Conservation (phyloP, 495 filamentous ascomycete species). For the Symbiotaphrina buchneri region DNA sequence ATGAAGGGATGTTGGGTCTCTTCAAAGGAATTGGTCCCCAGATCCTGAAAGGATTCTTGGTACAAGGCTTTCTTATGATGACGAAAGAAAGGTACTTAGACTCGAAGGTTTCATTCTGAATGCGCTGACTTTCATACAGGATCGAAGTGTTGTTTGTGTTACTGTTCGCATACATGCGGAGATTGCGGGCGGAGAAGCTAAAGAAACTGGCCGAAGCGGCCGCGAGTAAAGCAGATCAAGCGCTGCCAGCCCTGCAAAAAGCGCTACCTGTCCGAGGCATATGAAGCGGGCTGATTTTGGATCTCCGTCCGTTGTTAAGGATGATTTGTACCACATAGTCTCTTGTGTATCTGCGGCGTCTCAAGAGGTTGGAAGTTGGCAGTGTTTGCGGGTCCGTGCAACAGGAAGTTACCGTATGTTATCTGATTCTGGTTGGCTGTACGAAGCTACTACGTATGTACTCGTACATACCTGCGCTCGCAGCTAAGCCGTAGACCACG, state of each 20-base stretch:
- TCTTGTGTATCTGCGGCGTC: no score
- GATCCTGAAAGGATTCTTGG: slow-evolving; percentile 74
- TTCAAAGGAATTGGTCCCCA: slow-evolving; percentile 97
- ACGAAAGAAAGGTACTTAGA: slow-evolving; percentile 70
- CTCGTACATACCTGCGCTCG: no score
- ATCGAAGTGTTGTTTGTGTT: slow-evolving; percentile 81
- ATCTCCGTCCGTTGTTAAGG: no score
- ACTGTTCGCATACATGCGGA: slow-evolving; percentile 59
- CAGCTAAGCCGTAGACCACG: no score
- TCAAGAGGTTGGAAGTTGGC: no score
- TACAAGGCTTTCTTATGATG: slow-evolving; percentile 98
- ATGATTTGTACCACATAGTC: no score
- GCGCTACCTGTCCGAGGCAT: no score
- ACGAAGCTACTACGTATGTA: no score
- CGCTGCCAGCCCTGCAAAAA: slow-evolving; percentile 23
- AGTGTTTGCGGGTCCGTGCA: no score
- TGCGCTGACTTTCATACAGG: slow-evolving; percentile 22
- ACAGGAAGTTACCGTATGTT: no score
- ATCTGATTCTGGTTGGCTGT: no score
- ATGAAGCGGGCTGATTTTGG: no score
- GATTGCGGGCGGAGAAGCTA: slow-evolving; percentile 47
- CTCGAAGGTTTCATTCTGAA: slow-evolving; percentile 7
- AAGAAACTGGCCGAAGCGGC: slow-evolving; percentile 37
- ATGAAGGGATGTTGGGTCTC: slow-evolving; percentile 60
- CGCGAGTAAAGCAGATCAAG: slow-evolving; percentile 24